These are phyloP conservation scores for Dianthus caryophyllus DNA, from an alignment of 148 eudicot species.

Conservation along the genomic window DNA sequence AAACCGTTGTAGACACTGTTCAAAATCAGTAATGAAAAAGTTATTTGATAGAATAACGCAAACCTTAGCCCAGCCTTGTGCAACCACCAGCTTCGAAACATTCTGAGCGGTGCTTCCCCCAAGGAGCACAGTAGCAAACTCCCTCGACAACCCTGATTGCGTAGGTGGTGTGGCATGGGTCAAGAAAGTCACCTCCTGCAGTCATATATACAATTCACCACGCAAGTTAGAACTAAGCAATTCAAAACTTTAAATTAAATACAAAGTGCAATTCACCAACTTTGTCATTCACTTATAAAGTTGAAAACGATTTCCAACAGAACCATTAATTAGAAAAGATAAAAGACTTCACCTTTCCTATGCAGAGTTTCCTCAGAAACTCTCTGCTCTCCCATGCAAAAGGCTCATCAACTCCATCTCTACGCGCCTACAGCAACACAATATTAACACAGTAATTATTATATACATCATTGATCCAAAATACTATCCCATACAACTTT, in stretches of 20 bases:
- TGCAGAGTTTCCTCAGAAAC: slow-evolving; percentile 77
- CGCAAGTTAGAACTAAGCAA: background rate
- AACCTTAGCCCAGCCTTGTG: slow-evolving; percentile 99
- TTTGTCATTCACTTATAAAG: background rate
- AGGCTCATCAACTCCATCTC: slow-evolving; percentile 79
- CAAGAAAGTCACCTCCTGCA: slow-evolving; percentile 76
- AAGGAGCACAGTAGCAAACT: slow-evolving; percentile 66
- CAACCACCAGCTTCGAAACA: slow-evolving; percentile 64
- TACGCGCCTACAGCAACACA: slow-evolving; percentile 62
- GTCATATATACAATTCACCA: slow-evolving; percentile 10
- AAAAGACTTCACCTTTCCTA: slow-evolving; percentile 64
- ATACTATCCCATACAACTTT: no score
- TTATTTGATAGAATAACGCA: background rate
- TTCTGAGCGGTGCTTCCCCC: slow-evolving; percentile 43
- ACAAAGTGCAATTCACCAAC: background rate
- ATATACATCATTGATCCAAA: no score
- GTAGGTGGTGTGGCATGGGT: slow-evolving; percentile 51
- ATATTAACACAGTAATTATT: background rate
- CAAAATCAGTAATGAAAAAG: background rate
- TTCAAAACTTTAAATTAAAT: background rate
- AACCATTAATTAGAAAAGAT: background rate
- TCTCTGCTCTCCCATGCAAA: slow-evolving; percentile 99
- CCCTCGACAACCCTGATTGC: slow-evolving; percentile 50
- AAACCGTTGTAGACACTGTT: background rate
- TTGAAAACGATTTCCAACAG: background rate